Percentiles rank a stretch among this genome's conserved stretches.
Conservation (phyloP, 495 filamentous ascomycete species). For the Cairneyella variabilis region DNA sequence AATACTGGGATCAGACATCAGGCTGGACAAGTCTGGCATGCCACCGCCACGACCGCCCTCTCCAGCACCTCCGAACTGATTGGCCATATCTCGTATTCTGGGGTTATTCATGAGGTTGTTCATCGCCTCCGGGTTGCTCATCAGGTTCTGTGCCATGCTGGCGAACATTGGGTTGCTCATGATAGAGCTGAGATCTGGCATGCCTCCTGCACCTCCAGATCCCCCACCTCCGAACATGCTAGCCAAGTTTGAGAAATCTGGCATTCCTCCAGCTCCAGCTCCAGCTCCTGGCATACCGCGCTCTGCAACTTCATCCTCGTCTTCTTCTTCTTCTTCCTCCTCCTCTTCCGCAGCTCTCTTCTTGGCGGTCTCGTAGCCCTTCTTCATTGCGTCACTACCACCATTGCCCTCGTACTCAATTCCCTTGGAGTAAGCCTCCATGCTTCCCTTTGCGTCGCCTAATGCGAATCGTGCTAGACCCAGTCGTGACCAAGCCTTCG, state of each 20-base stretch:
- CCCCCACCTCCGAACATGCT: constrained; percentile 65
- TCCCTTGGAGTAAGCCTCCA: constrained; percentile 92
- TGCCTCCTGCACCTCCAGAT: constrained; percentile 53
- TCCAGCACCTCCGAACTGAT: constrained; percentile 54
- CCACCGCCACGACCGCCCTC: constrained; percentile 54
- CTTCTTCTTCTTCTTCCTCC: constrained; percentile 43
- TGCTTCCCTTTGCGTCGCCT: constrained; percentile 81
- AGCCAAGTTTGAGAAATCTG: constrained; percentile 69
- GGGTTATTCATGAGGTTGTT: constrained; percentile 91
- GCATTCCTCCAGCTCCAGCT: constrained; percentile 69
- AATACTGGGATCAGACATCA: constrained; percentile 90
- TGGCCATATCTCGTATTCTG: constrained; percentile 76
- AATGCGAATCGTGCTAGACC: constrained; percentile 87
- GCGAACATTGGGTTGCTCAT: constrained; percentile 99
- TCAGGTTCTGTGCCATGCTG: constrained; percentile 91
- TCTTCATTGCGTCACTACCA: constrained; percentile 85
- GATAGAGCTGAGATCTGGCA: constrained; percentile 78
- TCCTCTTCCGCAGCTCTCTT: constrained; percentile 73
- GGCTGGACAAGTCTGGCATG: constrained; percentile 70
- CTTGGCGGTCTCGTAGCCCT: constrained; percentile 88
- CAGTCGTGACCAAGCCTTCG: constrained; percentile 91
- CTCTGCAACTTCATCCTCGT: constrained; percentile 28
- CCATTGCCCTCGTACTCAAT: constrained; percentile 94
- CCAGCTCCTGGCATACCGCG: constrained; percentile 43
- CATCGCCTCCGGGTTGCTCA: constrained; percentile 92